Conservation (phyloP, 2,329 filamentous ascomycete species). For the Hymenoscyphus occultus region DNA sequence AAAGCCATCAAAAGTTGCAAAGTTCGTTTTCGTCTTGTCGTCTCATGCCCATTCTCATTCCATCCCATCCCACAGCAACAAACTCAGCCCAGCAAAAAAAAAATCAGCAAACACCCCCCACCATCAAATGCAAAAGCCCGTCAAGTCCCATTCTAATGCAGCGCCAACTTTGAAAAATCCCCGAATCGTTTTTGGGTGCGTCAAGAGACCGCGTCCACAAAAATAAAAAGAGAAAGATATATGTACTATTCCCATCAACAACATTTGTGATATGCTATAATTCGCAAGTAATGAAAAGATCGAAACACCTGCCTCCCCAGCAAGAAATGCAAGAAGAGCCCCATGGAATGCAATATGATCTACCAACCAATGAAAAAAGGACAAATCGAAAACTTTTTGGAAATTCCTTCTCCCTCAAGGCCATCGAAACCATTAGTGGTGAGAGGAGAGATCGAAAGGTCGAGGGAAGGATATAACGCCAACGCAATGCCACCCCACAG, state of each 20-base stretch:
- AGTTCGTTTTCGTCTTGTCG: no score
- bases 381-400: neutral
- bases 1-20: neutral
- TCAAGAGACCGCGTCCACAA: no score
- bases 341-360: constrained; percentile 3
- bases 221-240: neutral
- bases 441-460: neutral
- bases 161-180: constrained; percentile 8
- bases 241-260: neutral
- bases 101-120: neutral
- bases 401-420: neutral
- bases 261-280: constrained; percentile 1
- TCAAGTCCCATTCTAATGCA: constrained; percentile 16
- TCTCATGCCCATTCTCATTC: neutral
- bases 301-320: neutral
- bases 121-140: constrained; percentile 9
- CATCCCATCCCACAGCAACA: constrained; percentile 9
- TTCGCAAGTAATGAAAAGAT: neutral
- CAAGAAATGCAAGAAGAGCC: neutral
- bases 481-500: constrained; percentile 26
- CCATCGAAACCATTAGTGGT: neutral
- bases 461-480: constrained; percentile 15
- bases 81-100: neutral
- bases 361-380: neutral
- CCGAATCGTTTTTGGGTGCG: neutral